Evolutionary conservation across 805 yeast species (phyloP).

Genomic region (Isabelozyma gotoi): DNA sequence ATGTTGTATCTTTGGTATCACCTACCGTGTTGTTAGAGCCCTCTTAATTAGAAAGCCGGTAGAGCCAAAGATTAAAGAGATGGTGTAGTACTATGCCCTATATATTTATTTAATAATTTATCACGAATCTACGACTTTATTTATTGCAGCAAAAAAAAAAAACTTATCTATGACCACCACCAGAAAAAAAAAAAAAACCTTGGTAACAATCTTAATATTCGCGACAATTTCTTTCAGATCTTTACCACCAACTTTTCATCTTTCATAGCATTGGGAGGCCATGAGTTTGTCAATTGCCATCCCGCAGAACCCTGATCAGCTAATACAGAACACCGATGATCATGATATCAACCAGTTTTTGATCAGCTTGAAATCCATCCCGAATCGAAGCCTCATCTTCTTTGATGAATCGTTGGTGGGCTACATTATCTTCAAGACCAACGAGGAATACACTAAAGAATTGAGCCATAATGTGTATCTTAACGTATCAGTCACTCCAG

Average conservation of each 20-base stretch:
- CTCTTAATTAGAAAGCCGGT: background rate
- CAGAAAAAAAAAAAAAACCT: no score
- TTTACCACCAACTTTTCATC: no score
- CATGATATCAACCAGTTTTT: conserved; percentile 5
- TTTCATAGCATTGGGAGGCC: background rate
- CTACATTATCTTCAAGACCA: conserved; percentile 19
- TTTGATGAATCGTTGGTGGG: conserved; percentile 32
- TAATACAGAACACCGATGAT: conserved; percentile 2
- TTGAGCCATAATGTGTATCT: conserved; percentile 10
- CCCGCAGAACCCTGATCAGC: conserved; percentile 3
- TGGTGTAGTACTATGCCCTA: no score
- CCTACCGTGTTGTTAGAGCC: conserved; percentile 10
- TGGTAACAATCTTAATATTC: no score
- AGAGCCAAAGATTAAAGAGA: background rate
- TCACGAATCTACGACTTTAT: background rate
- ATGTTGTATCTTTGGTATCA: conserved; percentile 32
- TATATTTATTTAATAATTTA: no score
- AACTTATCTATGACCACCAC: no score
- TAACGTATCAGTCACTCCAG: conserved; percentile 19
- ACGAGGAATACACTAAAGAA: conserved; percentile 4
- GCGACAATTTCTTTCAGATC: no score
- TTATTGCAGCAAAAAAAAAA: no score
- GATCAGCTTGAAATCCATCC: conserved; percentile 1
- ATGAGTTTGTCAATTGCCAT: conserved; percentile 8
- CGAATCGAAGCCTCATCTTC: conserved; percentile 19